Evolutionary conservation across 2,329 filamentous ascomycete species (phyloP), one percentile per base, ranked within the genome.

Genomic region (Neofusicoccum sp.): DNA sequence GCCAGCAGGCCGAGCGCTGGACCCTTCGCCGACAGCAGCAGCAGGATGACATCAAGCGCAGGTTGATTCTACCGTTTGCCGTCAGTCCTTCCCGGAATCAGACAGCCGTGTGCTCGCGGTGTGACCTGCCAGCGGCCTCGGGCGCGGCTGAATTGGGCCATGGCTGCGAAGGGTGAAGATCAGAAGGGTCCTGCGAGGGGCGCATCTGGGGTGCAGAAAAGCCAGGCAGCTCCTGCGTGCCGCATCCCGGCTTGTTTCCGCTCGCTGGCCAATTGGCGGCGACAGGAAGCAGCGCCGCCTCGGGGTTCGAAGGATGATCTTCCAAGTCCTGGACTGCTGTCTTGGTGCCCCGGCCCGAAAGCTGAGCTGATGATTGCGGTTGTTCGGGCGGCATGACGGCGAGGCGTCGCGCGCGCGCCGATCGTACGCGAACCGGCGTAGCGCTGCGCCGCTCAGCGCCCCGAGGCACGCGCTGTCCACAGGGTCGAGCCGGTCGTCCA

Each of bases 21-120:
- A 22, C 22, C 22, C 22, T 22, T 22, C 22, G 22, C 22, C 22
- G 22, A 22, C 22, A 22, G 22, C 22, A 22, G 34, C 49, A n/a
- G 45, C 33, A 47, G 7, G 39, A 62, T 62, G 59, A 62, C 59
- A 62, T 62, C 59, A 62, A 31, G 59, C 48, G 34, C 34, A 33
- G 36, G 43, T 14, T n/a, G 12, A 9, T 4, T 28, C n/a, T 31
- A 34, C 12, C 37, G 52, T 22, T 31, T 22, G 6, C 41, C 37
- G n/a, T n/a, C 28, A 16, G 54, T 37, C 29, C 41, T 41, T 58
- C 11, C 54, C 54, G 36, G 29, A 36, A 34, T n/a, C 29, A n/a
- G 52, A 34, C 9, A 1, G 22, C 22, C 37, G 14, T 44, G 39
- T 34, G 52, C 52, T n/a, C 14, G 14, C 52, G 3, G 41, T 34